phyloP scores from a whole-genome alignment of 2,329 filamentous ascomycete genomes.

The Teratosphaeria viscida region DNA sequence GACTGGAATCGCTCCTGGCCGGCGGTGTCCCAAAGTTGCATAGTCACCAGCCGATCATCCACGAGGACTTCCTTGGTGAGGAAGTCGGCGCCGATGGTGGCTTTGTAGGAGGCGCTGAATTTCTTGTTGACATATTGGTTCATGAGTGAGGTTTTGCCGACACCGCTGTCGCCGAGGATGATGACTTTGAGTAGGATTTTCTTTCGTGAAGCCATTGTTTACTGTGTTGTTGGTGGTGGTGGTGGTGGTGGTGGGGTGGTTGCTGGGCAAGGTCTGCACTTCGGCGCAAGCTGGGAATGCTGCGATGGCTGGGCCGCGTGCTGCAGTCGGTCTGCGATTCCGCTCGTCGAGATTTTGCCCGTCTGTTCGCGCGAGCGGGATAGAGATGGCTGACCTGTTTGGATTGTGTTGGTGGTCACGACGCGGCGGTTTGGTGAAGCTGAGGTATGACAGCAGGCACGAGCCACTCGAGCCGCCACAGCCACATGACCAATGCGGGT shows the following conservation, averaged over 20 bases:
- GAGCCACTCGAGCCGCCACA: not conserved
- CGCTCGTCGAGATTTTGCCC: not conserved
- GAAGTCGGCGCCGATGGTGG: constrained; percentile 97
- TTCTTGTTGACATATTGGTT: constrained; percentile 99
- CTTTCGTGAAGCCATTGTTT: constrained; percentile 10
- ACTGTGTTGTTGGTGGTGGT: not conserved
- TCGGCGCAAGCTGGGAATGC: not conserved
- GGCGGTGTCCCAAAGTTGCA: constrained; percentile 99
- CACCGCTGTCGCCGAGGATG: constrained; percentile 96
- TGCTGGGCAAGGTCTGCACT: not conserved
- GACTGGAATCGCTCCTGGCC: constrained; percentile 97
- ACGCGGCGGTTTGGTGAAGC: not conserved
- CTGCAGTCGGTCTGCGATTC: not conserved
- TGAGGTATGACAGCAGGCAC: not conserved
- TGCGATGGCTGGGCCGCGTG: not conserved
- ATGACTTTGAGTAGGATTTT: constrained; percentile 59
- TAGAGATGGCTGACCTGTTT: not conserved
- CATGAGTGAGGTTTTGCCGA: constrained; percentile 99
- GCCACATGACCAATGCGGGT: not conserved
- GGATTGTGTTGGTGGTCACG: not conserved
- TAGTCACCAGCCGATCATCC: constrained; percentile 92
- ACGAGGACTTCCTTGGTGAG: constrained; percentile 95
- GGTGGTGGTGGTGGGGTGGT: not conserved
- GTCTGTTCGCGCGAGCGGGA: not conserved
- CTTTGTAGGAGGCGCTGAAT: constrained; percentile 99